Evolutionary conservation across 805 yeast genomes (phyloP).

Genomic region (Saturnispora halmiae): DNA sequence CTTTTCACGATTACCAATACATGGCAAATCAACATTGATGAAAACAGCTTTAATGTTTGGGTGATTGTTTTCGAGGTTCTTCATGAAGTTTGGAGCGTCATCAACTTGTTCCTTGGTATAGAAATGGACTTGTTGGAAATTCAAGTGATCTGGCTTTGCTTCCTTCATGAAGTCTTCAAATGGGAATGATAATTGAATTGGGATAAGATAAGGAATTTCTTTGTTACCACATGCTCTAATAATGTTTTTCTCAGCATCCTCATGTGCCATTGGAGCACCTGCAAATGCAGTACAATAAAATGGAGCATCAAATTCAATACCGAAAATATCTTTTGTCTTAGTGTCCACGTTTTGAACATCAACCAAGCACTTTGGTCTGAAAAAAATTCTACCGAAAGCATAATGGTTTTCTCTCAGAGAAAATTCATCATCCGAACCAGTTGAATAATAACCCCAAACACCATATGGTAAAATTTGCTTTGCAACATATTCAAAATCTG

Average conservation of each 20-base stretch:
- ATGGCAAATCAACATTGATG: constrained; percentile 84
- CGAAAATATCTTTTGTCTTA: constrained; percentile 15
- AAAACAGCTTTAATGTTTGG: constrained; percentile 65
- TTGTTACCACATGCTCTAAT: constrained; percentile 65
- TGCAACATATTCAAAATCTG: constrained; percentile 84
- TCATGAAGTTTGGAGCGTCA: constrained; percentile 30
- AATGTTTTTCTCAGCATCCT: constrained; percentile 76
- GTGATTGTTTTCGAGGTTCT: constrained; percentile 27
- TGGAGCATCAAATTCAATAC: constrained; percentile 38
- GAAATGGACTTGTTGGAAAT: constrained; percentile 77
- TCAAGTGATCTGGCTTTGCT: constrained; percentile 51
- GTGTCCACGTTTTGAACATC: constrained; percentile 41
- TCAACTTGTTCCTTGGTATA: constrained; percentile 49
- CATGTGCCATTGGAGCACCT: constrained; percentile 77
- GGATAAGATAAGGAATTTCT: constrained; percentile 73
- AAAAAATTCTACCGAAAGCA: constrained; percentile 76
- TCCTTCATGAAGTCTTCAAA: constrained; percentile 68
- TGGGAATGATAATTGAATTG: constrained; percentile 77
- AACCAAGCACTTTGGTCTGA: constrained; percentile 70
- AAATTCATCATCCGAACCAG: constrained; percentile 89
- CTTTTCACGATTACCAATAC: constrained; percentile 77
- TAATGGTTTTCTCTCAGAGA: constrained; percentile 52
- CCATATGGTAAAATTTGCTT: constrained; percentile 58
- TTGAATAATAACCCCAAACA: constrained; percentile 86
- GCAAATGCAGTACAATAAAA: constrained; percentile 90